These are phyloP conservation scores for Crassisporium funariophilum DNA, from an alignment of 768 basidiomycete species.

Conservation along the genomic window DNA sequence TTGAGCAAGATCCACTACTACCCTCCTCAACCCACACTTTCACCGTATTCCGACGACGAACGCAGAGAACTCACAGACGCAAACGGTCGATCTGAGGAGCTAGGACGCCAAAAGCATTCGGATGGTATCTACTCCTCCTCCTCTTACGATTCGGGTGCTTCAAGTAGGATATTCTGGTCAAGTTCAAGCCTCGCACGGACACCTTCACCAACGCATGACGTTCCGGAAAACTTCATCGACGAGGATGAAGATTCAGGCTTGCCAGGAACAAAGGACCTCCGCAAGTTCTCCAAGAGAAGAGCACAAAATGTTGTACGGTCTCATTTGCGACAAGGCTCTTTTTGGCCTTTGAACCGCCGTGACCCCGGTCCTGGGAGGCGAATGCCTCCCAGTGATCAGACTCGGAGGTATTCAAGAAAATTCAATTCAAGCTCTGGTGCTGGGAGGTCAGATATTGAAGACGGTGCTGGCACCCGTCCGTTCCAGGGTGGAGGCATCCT, in stretches of 20 bases:
- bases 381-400: not conserved
- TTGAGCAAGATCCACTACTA: constrained; percentile 30
- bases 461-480: constrained; percentile 16
- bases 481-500: constrained; percentile 55
- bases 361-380: not conserved
- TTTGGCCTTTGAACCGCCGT: not conserved
- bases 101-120: no score
- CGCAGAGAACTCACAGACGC: not conserved
- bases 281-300: constrained; percentile 26
- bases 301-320: constrained; percentile 39
- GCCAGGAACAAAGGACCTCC: constrained; percentile 35
- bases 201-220: constrained; percentile 32
- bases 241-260: constrained; percentile 67
- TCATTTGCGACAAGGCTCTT: constrained; percentile 3
- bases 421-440: not conserved
- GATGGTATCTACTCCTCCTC: no score
- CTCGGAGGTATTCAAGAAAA: constrained; percentile 1
- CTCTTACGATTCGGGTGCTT: not conserved
- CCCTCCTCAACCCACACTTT: constrained; percentile 26
- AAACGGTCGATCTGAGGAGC: not conserved
- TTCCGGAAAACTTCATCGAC: constrained; percentile 61
- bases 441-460: constrained; percentile 24
- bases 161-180: not conserved
- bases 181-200: no score
- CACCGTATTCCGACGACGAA: not conserved